phyloP scores from a whole-genome alignment of 108 stramenopile species.

The Nitzschia sp. region DNA sequence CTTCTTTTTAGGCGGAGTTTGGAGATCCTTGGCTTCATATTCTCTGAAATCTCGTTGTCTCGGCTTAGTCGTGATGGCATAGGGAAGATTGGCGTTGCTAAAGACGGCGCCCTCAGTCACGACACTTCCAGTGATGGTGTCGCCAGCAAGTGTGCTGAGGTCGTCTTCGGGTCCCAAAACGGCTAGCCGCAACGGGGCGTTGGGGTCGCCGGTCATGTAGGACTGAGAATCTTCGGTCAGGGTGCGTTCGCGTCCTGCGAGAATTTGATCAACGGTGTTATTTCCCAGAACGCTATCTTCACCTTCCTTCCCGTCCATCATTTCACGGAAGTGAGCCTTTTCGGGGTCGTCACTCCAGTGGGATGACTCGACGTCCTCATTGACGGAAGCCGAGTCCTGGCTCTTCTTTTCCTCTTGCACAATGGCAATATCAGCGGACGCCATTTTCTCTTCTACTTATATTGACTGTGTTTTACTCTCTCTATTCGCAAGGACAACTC shows the following conservation, averaged over 20 bases:
- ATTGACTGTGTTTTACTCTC: too few species aligned
- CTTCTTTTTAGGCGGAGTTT: background rate
- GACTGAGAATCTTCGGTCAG: conserved; percentile 1
- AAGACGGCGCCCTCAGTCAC: conserved; percentile 13
- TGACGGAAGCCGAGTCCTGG: background rate
- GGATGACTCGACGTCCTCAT: background rate
- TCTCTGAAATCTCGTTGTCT: conserved; percentile 22
- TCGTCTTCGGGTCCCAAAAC: conserved; percentile 31
- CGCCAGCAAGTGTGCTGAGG: conserved; percentile 36
- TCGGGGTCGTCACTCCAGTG: conserved; percentile 7
- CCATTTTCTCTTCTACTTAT: too few species aligned
- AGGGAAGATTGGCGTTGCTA: conserved; percentile 6
- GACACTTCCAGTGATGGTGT: conserved; percentile 29
- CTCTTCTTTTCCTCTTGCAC: conserved; percentile 4
- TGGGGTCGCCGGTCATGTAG: background rate
- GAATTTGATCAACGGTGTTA: background rate
- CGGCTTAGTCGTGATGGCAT: background rate
- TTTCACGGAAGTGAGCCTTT: conserved; percentile 1
- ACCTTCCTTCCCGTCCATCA: background rate
- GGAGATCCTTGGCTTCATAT: background rate
- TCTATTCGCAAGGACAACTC: too few species aligned
- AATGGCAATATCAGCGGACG: background rate
- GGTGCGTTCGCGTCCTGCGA: background rate
- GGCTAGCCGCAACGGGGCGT: conserved; percentile 9
- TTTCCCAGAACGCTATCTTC: background rate